Evolutionary conservation across 257 asterid genomes (phyloP).

Genomic region (Nicotiana obtusifolia): DNA sequence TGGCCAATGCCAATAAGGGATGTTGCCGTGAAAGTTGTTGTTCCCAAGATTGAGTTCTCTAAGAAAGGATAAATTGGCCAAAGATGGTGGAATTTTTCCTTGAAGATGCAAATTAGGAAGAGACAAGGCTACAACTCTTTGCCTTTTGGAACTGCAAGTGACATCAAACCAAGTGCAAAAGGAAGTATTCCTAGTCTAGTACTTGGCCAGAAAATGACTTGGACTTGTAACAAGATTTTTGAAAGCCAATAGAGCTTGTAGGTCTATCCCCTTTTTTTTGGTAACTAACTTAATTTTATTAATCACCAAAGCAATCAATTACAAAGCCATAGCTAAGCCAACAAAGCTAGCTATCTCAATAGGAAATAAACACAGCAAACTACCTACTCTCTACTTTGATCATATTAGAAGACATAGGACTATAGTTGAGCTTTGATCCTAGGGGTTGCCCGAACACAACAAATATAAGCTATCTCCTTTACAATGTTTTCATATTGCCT

Average conservation of each 20-base stretch:
- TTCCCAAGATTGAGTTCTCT: conserved; percentile 13
- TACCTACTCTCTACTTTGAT: too few species aligned
- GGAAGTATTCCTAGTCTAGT: conserved; percentile 14
- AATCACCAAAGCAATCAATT: too few species aligned
- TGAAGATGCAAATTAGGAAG: conserved; percentile 19
- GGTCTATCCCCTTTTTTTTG: too few species aligned
- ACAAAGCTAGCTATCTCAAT: too few species aligned
- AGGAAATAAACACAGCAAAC: too few species aligned
- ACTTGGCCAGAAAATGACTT: background rate
- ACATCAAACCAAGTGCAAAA: conserved; percentile 13
- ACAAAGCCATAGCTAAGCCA: too few species aligned
- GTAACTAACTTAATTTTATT: too few species aligned
- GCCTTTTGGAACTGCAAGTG: conserved; percentile 2
- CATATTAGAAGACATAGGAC: too few species aligned
- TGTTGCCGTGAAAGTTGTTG: conserved; percentile 13
- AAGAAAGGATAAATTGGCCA: conserved; percentile 31
- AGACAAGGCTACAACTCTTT: conserved; percentile 20
- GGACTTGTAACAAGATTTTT: background rate
- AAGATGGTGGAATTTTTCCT: conserved; percentile 18
- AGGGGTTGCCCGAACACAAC: too few species aligned
- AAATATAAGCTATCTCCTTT: too few species aligned
- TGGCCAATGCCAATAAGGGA: conserved; percentile 5
- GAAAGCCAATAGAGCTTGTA: conserved; percentile 20
- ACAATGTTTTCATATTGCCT: too few species aligned
- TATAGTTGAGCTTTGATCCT: too few species aligned